Percentiles rank a stretch among this genome's conserved stretches.
These are phyloP conservation scores for Periconia sp. DNA, from an alignment of 2,329 filamentous ascomycete genomes.

Conservation along the genomic window DNA sequence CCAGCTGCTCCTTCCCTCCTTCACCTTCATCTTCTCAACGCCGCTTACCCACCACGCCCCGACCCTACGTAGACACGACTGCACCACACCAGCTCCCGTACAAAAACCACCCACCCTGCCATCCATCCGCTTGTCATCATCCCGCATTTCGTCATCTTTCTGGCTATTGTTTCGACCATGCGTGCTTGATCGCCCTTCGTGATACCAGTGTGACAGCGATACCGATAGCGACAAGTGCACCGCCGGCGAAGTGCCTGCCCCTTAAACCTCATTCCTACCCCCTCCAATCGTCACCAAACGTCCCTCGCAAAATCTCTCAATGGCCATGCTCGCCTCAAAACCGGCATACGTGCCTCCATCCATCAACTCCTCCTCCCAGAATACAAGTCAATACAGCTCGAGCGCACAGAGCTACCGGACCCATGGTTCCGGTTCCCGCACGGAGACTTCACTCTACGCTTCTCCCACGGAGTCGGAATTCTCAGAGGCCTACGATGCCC, in stretches of 20 bases:
- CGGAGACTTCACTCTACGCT: slow-evolving; percentile 61
- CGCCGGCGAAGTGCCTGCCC: background rate
- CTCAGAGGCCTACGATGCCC: slow-evolving; percentile 72
- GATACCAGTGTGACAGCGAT: slow-evolving; percentile 6
- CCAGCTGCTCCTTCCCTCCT: background rate
- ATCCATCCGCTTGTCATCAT: background rate
- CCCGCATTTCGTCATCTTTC: background rate
- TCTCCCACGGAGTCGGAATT: slow-evolving; percentile 94
- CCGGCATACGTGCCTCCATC: slow-evolving; percentile 64
- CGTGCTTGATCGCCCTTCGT: slow-evolving; percentile 8
- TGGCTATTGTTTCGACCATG: slow-evolving; percentile 11
- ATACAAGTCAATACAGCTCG: slow-evolving; percentile 38
- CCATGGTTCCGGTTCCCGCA: slow-evolving; percentile 32
- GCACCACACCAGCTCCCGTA: slow-evolving; percentile 6
- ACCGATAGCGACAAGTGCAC: background rate
- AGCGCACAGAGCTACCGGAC: slow-evolving; percentile 39
- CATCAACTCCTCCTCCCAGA: slow-evolving; percentile 41
- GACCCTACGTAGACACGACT: slow-evolving; percentile 3
- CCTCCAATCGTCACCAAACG: background rate
- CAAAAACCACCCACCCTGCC: no score
- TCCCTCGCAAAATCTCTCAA: slow-evolving; percentile 34
- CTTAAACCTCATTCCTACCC: background rate
- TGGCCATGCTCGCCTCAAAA: slow-evolving; percentile 81
- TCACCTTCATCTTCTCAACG: slow-evolving; percentile 2
- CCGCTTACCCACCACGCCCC: slow-evolving; percentile 1